phyloP scores from a whole-genome alignment of 1,284 basidiomycete species.

The Cryptococcus sp. region DNA sequence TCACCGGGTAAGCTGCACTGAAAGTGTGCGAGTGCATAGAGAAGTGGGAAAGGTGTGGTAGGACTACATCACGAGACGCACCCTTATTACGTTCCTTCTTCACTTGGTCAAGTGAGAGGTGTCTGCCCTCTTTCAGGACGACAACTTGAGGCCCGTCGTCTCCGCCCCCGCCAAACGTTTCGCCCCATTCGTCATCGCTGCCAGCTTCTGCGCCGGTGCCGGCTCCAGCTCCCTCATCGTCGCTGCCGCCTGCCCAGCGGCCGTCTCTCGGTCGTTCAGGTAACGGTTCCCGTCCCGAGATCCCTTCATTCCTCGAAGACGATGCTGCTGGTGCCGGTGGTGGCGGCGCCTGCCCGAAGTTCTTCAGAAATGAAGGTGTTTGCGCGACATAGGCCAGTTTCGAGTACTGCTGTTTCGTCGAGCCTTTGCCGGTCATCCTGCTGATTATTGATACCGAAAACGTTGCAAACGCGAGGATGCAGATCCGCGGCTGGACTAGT shows the following conservation, averaged over 20 bases:
- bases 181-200: constrained; percentile 69
- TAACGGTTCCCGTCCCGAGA: constrained; percentile 25
- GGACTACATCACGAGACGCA: constrained; percentile 47
- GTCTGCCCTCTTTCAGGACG: constrained; percentile 79
- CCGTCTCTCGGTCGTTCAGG: constrained; percentile 44
- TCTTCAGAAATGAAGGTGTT: constrained; percentile 44
- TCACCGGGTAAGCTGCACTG: too few species aligned
- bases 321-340: constrained; percentile 15
- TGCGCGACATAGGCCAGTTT: constrained; percentile 44
- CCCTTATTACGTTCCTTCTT: constrained; percentile 75
- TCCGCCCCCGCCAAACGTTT: constrained; percentile 67
- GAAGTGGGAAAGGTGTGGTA: too few species aligned
- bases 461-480: neutral
- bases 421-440: constrained; percentile 18
- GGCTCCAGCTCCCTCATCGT: constrained; percentile 30
- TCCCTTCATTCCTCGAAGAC: neutral
- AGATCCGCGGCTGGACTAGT: too few species aligned
- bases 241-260: constrained; percentile 42
- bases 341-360: constrained; percentile 38
- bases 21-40: too few species aligned
- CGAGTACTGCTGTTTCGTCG: constrained; percentile 28
- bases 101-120: constrained; percentile 70
- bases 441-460: neutral
- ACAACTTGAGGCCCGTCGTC: constrained; percentile 85
- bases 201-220: constrained; percentile 53